A percentile compares a stretch with the other conserved stretches of the same genome.
Evolutionary conservation across 2,329 filamentous ascomycete species (phyloP).

Genomic region (Monosporascus sp.): DNA sequence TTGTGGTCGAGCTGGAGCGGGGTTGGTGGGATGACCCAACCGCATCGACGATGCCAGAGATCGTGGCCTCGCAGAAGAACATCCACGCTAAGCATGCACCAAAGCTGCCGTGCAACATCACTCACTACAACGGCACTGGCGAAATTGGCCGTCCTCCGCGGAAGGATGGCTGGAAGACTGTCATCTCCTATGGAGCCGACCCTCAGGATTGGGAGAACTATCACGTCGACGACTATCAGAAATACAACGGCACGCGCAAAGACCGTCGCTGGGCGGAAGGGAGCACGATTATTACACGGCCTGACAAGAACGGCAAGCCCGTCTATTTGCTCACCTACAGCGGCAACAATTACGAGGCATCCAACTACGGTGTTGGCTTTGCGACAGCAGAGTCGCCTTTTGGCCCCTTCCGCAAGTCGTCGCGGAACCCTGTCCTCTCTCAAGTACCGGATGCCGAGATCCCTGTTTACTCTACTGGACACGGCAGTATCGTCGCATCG

Average conservation of each 20-base stretch:
- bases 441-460: conserved; percentile 22
- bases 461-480: conserved; percentile 30
- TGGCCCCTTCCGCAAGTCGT: conserved; percentile 29
- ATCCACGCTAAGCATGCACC: conserved; percentile 23
- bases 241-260: conserved; percentile 30
- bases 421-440: conserved; percentile 26
- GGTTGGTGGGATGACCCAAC: conserved; percentile 31
- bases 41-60: conserved; percentile 30
- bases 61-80: conserved; percentile 23
- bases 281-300: conserved; percentile 25
- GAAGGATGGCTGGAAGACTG: conserved; percentile 32
- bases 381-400: conserved; percentile 27
- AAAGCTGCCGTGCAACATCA: conserved; percentile 23
- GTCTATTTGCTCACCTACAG: conserved; percentile 29
- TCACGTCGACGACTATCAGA: conserved; percentile 29
- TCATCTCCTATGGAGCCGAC: conserved; percentile 31
- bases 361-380: conserved; percentile 33
- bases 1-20: conserved; percentile 30
- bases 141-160: conserved; percentile 28
- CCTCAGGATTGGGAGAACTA: conserved; percentile 32
- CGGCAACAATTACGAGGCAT: conserved; percentile 10
- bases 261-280: conserved; percentile 33
- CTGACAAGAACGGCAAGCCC: conserved; percentile 13
- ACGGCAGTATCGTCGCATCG: conserved; percentile 30
- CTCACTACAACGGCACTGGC: conserved; percentile 30